Evolutionary conservation across 164 flowering plant species (phyloP), one percentile per base, ranked within the genome.

Genomic region (Magnolia sinica): DNA sequence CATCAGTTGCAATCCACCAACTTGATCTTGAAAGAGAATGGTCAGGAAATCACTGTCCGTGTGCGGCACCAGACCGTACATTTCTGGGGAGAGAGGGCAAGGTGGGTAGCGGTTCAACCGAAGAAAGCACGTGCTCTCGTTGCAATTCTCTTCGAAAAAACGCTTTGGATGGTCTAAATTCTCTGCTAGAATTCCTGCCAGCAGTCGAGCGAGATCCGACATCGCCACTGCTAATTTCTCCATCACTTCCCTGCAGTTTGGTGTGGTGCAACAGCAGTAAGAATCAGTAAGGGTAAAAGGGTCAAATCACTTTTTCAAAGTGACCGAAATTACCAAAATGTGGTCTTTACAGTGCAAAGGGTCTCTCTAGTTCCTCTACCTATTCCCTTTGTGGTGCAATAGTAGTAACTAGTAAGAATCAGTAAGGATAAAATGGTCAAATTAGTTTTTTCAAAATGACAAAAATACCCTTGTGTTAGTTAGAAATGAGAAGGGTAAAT

Each of bases 21-120:
- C 92, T 78, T 90, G 84, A 81, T 92, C 97, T 83, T 91, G 97
- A 68, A 76, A 85, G 18, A 92, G 89, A 8, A 92, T 83, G 45
- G 95, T 92, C 4, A 92, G 91, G 71, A 92, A 91, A 76, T 88
- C 95, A 27, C 95, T 90, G 76, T 92, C 97, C 1, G 95, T 92
- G 82, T 92, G 97, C 13, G 97, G 93, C 71, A 91, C 88, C 67
- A 92, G 70, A 13, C 97, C 97, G 13, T 73, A 82, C 24, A 87
- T 78, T 11, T 89, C 89, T 1, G 80, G 71, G 0, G 90, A 81
- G 14, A 86, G 11, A 23, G 89, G 83, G 77, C 97, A 91, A 13
- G 81, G 68, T 0, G 95, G 97, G 76, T 91, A 92, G 68, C 79
- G 88, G 76, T 91, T 92, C 83, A 92, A 77, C 14, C 97, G 87